phyloP scores from a whole-genome alignment of 1,284 basidiomycete genomes.

The Takashimella tepidaria region DNA sequence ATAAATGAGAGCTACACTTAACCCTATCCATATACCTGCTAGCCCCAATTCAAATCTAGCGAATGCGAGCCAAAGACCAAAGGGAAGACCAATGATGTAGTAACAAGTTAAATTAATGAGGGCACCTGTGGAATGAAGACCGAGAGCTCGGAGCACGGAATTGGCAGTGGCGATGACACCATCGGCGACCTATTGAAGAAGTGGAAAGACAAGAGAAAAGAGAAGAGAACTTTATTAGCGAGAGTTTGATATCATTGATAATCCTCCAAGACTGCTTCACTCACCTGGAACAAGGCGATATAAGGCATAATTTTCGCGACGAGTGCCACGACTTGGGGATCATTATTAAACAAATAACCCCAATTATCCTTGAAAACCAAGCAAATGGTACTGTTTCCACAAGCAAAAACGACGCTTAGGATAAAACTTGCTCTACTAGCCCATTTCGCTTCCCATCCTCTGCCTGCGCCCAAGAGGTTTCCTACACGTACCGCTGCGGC shows the following conservation, averaged over 20 bases:
- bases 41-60: constrained; percentile 37
- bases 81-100: constrained; percentile 51
- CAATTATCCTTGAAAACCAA: constrained; percentile 65
- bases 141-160: constrained; percentile 71
- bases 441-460: constrained; percentile 61
- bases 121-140: constrained; percentile 55
- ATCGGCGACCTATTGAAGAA: constrained; percentile 55
- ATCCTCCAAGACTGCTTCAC: no score
- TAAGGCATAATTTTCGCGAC: constrained; percentile 67
- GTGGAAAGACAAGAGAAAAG: no score
- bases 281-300: constrained; percentile 68
- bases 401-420: constrained; percentile 57
- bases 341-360: constrained; percentile 80
- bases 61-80: constrained; percentile 51
- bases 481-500: constrained; percentile 81
- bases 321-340: constrained; percentile 57
- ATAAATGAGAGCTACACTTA: constrained; percentile 49
- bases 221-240: no score
- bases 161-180: constrained; percentile 62
- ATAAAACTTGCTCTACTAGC: constrained; percentile 60
- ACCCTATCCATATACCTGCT: constrained; percentile 51
- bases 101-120: constrained; percentile 51
- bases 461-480: constrained; percentile 70
- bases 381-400: constrained; percentile 63
- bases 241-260: no score